phyloP scores from a whole-genome alignment of 2,329 filamentous ascomycete genomes.

The Scedosporium boydii region DNA sequence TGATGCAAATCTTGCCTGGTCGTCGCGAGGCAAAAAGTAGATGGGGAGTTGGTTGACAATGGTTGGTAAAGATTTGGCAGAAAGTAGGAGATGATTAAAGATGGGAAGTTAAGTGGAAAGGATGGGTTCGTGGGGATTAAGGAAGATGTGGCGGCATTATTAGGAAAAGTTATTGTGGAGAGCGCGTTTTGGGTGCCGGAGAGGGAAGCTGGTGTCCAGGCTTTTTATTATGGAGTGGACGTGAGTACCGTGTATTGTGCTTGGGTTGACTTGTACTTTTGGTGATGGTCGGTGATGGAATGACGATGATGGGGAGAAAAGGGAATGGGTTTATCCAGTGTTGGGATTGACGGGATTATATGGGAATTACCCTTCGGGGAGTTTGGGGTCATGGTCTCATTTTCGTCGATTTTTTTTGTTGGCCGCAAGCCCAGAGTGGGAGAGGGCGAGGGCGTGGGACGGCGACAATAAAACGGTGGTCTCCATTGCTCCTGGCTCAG shows the following conservation, averaged over 20 bases:
- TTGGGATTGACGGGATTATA: slow-evolving; percentile 14
- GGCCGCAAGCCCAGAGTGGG: slow-evolving; percentile 2
- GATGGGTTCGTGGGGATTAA: not conserved
- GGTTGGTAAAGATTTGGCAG: not conserved
- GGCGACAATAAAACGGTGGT: slow-evolving; percentile 6
- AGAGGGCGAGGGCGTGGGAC: slow-evolving; percentile 2
- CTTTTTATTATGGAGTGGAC: not conserved
- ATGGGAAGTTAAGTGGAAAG: not conserved
- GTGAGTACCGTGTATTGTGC: not conserved
- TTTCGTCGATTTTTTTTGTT: slow-evolving; percentile 24
- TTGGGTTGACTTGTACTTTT: slow-evolving; percentile 1
- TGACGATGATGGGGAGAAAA: slow-evolving; percentile 12
- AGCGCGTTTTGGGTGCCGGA: slow-evolving; percentile 1
- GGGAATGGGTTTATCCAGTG: slow-evolving; percentile 11
- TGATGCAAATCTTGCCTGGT: not conserved
- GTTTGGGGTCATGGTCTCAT: slow-evolving; percentile 28
- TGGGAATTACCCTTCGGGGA: slow-evolving; percentile 25
- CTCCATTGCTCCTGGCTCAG: slow-evolving; percentile 1
- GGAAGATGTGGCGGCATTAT: slow-evolving; percentile 5
- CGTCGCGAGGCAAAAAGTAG: not conserved
- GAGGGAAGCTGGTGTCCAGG: not conserved
- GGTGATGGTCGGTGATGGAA: slow-evolving; percentile 8
- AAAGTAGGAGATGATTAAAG: not conserved
- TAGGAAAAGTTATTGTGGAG: not conserved
- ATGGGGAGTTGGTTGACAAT: not conserved